Conservation (phyloP, 352 stramenopile species). For the Pythium rhizo-oryzae region DNA sequence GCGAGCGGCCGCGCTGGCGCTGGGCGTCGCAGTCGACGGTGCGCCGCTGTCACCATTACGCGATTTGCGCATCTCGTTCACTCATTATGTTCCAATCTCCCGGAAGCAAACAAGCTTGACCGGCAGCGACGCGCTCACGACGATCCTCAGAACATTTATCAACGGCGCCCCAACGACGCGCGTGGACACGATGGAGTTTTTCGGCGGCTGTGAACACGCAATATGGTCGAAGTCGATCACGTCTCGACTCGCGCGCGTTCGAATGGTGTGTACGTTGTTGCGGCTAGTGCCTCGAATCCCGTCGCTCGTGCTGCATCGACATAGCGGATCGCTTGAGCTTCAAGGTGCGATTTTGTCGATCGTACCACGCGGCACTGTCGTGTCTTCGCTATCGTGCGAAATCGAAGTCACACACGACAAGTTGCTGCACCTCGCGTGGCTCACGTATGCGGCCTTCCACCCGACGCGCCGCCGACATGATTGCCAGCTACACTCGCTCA, state of each 20-base stretch:
- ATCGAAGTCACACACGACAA: not conserved
- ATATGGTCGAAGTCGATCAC: not conserved
- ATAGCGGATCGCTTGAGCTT: not conserved
- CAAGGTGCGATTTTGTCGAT: not conserved
- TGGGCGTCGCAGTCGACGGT: not conserved
- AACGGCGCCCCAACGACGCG: not conserved
- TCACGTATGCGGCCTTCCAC: conserved; percentile 9
- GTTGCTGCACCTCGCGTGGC: conserved; percentile 8
- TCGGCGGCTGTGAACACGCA: not conserved
- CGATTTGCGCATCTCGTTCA: not conserved
- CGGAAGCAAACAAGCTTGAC: not conserved
- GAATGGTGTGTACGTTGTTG: not conserved
- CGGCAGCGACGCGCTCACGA: not conserved
- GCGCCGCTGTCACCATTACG: conserved; percentile 3
- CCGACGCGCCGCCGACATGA: not conserved
- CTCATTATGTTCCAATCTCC: not conserved
- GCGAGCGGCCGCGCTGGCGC: not conserved
- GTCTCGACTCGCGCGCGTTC: not conserved
- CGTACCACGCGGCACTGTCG: not conserved
- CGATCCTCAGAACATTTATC: not conserved
- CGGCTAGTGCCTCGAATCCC: not conserved
- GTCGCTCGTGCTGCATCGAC: not conserved
- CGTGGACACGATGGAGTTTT: not conserved
- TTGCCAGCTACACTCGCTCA: not conserved
- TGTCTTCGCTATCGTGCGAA: not conserved